phyloP scores from a whole-genome alignment of 805 yeast genomes.

The Yarrowia osloensis region DNA sequence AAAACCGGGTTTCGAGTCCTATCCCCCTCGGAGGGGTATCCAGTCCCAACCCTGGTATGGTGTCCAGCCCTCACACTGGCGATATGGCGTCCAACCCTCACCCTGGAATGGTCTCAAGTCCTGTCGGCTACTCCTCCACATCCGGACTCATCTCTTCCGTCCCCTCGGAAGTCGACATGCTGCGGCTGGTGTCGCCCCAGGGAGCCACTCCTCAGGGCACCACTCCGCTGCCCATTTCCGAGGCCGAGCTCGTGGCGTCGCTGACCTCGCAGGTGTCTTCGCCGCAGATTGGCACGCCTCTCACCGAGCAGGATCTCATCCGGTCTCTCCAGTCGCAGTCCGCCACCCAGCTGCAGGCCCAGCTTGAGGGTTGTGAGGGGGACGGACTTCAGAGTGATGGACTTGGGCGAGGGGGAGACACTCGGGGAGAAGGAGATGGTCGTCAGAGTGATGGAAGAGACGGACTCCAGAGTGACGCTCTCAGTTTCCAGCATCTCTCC shows the following conservation, averaged over 20 bases:
- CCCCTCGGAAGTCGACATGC: conserved; percentile 6
- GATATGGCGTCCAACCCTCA: background rate
- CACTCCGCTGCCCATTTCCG: background rate
- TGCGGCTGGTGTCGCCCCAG: background rate
- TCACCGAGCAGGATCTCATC: conserved; percentile 19
- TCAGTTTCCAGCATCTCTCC: no score
- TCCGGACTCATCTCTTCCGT: background rate
- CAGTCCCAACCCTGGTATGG: background rate
- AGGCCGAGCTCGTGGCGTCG: conserved; percentile 18
- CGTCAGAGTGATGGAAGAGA: no score
- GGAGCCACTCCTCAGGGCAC: conserved; percentile 13
- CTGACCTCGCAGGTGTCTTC: conserved; percentile 17
- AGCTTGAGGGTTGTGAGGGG: background rate
- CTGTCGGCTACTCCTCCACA: background rate
- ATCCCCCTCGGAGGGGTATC: no score
- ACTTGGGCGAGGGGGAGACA: no score
- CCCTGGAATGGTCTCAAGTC: background rate
- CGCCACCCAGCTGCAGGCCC: conserved; percentile 24
- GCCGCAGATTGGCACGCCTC: conserved; percentile 16
- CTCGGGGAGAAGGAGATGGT: no score
- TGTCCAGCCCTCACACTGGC: background rate
- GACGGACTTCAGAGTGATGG: no score
- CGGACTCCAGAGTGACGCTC: no score
- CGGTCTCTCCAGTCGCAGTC: conserved; percentile 6
- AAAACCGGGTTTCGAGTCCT: no score